Evolutionary conservation across 371 early-diverging fungal genomes (phyloP), one percentile per base, ranked within the genome.

Genomic region (Haplosporangium sp.): DNA sequence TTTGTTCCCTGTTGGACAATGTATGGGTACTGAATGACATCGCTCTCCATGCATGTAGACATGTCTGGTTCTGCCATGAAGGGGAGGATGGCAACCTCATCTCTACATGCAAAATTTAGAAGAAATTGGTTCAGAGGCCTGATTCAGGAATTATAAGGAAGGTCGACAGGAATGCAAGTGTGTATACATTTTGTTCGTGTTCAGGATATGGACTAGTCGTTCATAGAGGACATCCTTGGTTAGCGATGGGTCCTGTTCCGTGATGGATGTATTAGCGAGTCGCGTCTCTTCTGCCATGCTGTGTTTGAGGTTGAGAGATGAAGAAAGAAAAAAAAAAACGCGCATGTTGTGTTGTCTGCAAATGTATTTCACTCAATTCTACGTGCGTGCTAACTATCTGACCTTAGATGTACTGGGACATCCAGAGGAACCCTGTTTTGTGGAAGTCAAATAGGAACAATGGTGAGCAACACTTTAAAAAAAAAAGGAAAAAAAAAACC

Each of bases 371-470:
- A 29, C 29, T 4, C 29, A 4, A 29, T 29, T 29, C 37, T 51
- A 36, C 37, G 36, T 55, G n/a, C 40, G 42, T 14, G 13, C 37
- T 21, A 41, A 29, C 29, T 29, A 29, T 9, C 18, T 23, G 50
- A 9, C 29, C 62, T 77, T 79, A 79, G 52, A 79, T 67, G 79
- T 79, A 79, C 62, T 79, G 72, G 51, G 79, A 79, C 79, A 79
- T 67, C 79, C 79, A 79, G 58, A 67, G 61, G 73, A 79, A 79
- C 63, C 75, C 75, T 75, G 56, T 41, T 2, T 29, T 29, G 29
- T 4, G 29, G 29, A 29, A 46, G 14, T 14, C 8, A 43, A 7
- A 37, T 6, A 13, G 11, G 14, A 57, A 11, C 29, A 70, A 4
- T 29, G 29, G 29, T 29, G 29, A 29, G 29, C 29, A 29, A 29